phyloP scores from a whole-genome alignment of 495 filamentous ascomycete species.

The Parmelia sp. region DNA sequence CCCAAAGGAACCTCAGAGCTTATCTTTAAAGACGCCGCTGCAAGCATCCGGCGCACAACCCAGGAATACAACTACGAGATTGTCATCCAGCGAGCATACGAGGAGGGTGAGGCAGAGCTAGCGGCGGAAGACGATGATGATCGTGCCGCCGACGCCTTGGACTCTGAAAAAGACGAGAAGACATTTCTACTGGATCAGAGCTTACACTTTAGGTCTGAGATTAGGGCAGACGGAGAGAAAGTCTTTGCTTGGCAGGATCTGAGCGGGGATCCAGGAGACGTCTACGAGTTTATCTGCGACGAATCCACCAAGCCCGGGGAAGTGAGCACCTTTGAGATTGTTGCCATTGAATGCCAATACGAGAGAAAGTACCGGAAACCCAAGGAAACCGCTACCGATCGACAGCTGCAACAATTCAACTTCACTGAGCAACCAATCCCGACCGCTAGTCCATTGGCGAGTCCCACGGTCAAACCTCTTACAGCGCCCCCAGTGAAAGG shows the following conservation, averaged over 20 bases:
- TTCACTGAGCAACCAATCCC: constrained; percentile 77
- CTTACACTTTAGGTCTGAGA: constrained; percentile 79
- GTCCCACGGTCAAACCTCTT: constrained; percentile 49
- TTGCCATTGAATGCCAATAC: constrained; percentile 91
- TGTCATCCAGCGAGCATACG: constrained; percentile 90
- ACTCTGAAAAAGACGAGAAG: constrained; percentile 85
- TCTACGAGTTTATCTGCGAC: constrained; percentile 97
- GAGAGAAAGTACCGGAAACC: constrained; percentile 84
- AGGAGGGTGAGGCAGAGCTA: constrained; percentile 92
- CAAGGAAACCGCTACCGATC: constrained; percentile 70
- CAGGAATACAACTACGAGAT: constrained; percentile 97
- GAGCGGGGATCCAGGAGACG: constrained; percentile 85
- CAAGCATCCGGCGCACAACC: constrained; percentile 82
- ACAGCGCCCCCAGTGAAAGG: constrained; percentile 27
- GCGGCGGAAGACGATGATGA: constrained; percentile 78
- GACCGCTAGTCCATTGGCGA: constrained; percentile 68
- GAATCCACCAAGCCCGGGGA: constrained; percentile 58
- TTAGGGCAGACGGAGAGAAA: constrained; percentile 67
- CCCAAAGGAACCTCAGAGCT: constrained; percentile 97
- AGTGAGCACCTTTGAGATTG: constrained; percentile 72
- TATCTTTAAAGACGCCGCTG: constrained; percentile 95
- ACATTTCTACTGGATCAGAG: constrained; percentile 88
- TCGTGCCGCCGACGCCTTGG: constrained; percentile 56
- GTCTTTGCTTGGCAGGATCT: constrained; percentile 92
- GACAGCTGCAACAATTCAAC: constrained; percentile 72